A percentile compares a stretch with the other conserved stretches of the same genome.
Evolutionary conservation across 1,284 basidiomycete genomes (phyloP).

Genomic region (Dichomitus squalens): DNA sequence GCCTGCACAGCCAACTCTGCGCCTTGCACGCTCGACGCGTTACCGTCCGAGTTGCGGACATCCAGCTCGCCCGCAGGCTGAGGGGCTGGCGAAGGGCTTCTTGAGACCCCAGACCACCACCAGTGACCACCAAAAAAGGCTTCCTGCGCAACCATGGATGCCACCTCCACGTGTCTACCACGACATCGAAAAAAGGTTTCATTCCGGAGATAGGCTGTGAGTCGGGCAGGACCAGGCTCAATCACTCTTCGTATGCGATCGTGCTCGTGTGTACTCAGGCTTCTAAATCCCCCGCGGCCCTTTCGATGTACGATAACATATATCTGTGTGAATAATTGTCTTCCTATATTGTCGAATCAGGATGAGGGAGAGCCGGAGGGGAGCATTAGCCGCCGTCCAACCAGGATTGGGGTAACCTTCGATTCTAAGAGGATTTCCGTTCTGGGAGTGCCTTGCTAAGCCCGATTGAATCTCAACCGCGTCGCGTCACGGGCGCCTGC

Average conservation of each 20-base stretch:
- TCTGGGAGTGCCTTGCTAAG: background rate
- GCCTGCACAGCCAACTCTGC: background rate
- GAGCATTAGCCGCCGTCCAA: too few species aligned
- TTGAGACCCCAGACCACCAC: background rate
- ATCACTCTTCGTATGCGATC: background rate
- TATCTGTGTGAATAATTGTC: too few species aligned
- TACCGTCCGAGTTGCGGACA: background rate
- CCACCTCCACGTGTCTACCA: background rate
- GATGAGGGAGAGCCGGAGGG: too few species aligned
- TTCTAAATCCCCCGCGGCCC: too few species aligned
- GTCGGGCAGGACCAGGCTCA: background rate
- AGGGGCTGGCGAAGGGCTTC: background rate
- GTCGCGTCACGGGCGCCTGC: slow-evolving; percentile 19
- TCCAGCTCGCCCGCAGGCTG: background rate
- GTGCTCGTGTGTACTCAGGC: too few species aligned
- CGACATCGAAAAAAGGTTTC: background rate
- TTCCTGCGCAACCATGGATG: background rate
- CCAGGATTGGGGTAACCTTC: background rate
- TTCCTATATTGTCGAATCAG: too few species aligned
- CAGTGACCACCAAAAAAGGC: background rate
- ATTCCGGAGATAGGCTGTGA: background rate
- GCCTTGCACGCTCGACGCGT: background rate
- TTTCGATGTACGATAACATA: too few species aligned
- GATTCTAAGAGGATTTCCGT: background rate
- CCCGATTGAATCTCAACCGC: slow-evolving; percentile 29